These are phyloP conservation scores for Tricholoma matsutake DNA, from an alignment of 768 basidiomycete species.

Conservation along the genomic window DNA sequence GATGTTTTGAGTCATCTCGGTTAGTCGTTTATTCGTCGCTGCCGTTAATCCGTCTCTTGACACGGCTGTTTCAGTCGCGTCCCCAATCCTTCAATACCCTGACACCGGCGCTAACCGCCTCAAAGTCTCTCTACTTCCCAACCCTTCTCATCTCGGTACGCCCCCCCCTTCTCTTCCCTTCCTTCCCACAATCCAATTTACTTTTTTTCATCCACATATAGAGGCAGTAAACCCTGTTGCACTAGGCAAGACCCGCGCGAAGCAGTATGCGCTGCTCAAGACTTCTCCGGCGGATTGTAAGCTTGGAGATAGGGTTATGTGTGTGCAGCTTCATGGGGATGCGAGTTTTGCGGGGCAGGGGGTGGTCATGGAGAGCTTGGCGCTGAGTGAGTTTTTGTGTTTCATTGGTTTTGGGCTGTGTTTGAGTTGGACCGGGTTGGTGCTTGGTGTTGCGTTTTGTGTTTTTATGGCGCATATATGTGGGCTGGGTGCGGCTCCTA, in stretches of 20 bases:
- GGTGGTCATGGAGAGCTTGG: slow-evolving; percentile 83
- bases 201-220: slow-evolving; percentile 19
- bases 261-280: slow-evolving; percentile 81
- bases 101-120: slow-evolving; percentile 38
- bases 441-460: not conserved
- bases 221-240: slow-evolving; percentile 90
- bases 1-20: slow-evolving; percentile 88
- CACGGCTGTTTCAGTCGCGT: slow-evolving; percentile 44
- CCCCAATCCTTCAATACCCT: slow-evolving; percentile 60
- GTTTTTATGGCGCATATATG: not conserved
- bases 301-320: slow-evolving; percentile 74
- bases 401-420: not conserved
- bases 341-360: slow-evolving; percentile 92
- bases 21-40: slow-evolving; percentile 23
- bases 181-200: too few relatives aligned
- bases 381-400: slow-evolving; percentile 58
- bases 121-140: slow-evolving; percentile 64
- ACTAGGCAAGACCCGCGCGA: slow-evolving; percentile 85
- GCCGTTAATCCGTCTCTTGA: not conserved
- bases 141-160: slow-evolving; percentile 9
- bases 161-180: not conserved
- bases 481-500: not conserved
- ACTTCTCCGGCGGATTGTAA: slow-evolving; percentile 51
- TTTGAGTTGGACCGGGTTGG: not conserved
- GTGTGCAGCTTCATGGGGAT: slow-evolving; percentile 89